A percentile compares a stretch with the other conserved stretches of the same genome.
These are phyloP conservation scores for Talaromyces sp. DNA, from an alignment of 2,329 filamentous ascomycete genomes.

Conservation along the genomic window DNA sequence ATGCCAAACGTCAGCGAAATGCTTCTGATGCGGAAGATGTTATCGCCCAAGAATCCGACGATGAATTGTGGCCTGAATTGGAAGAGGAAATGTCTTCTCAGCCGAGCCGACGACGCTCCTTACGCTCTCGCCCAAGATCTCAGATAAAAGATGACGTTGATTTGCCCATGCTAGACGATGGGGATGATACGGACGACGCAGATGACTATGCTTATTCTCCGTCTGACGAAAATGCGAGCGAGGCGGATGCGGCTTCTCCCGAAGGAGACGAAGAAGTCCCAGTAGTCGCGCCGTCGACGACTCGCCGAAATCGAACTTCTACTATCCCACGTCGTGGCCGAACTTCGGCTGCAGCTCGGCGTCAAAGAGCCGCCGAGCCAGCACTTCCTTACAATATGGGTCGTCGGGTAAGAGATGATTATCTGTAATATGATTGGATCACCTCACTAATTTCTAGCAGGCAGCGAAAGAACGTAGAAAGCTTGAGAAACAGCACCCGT, in stretches of 20 bases:
- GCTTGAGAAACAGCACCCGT: constrained; percentile 73
- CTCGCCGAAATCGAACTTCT: not conserved
- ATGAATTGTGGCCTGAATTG: constrained; percentile 9
- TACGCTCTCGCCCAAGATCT: not conserved
- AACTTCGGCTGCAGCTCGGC: not conserved
- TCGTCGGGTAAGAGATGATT: constrained; percentile 28
- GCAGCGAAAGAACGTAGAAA: constrained; percentile 58
- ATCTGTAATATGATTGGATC: constrained; percentile 21
- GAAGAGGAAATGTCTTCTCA: not conserved
- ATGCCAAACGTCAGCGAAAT: constrained; percentile 37
- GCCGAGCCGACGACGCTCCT: not conserved
- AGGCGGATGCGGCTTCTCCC: constrained; percentile 3
- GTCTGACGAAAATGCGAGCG: constrained; percentile 14
- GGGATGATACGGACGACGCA: constrained; percentile 18
- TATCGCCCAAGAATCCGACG: constrained; percentile 26
- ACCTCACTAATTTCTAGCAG: constrained; percentile 37
- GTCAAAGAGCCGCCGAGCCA: not conserved
- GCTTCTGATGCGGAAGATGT: constrained; percentile 18
- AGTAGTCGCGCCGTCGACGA: not conserved
- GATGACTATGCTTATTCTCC: constrained; percentile 25
- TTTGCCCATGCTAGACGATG: constrained; percentile 16
- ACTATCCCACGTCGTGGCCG: not conserved
- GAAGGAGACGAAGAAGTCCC: constrained; percentile 1
- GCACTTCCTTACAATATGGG: constrained; percentile 24
- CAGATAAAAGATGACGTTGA: constrained; percentile 20